phyloP scores from a whole-genome alignment of 768 basidiomycete species.

The Coprinellus aureogranulatus region DNA sequence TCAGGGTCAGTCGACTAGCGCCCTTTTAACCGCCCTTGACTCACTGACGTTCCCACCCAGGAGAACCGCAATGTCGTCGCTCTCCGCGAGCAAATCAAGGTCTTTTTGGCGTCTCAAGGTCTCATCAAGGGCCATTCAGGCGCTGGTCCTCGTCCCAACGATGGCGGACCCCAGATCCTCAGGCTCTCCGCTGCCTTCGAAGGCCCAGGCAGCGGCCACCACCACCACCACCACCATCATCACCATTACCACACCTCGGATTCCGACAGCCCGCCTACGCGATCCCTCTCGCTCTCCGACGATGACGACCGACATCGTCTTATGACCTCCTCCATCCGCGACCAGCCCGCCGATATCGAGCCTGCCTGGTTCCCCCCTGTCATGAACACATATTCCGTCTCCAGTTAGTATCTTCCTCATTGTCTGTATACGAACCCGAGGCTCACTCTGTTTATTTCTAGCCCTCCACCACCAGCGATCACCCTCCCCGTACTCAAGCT shows the following conservation, averaged over 20 bases:
- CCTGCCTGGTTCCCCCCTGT: constrained; percentile 10
- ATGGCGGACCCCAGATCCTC: constrained; percentile 52
- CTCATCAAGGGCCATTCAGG: constrained; percentile 90
- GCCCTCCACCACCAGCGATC: constrained; percentile 19
- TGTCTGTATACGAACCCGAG: not conserved
- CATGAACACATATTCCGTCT: not conserved
- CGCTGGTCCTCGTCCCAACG: constrained; percentile 55
- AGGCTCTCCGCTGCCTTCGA: constrained; percentile 35
- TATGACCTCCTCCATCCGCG: constrained; percentile 22
- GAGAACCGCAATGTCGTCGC: constrained; percentile 66
- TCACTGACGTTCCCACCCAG: constrained; percentile 34
- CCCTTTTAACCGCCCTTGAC: constrained; percentile 4
- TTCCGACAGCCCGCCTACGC: constrained; percentile 34
- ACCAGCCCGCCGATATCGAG: constrained; percentile 10
- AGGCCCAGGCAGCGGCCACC: constrained; percentile 26
- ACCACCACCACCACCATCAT: too few relatives aligned
- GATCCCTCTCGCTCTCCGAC: constrained; percentile 21
- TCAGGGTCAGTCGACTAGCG: constrained; percentile 54
- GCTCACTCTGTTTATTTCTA: constrained; percentile 13
- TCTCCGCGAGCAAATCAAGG: constrained; percentile 76
- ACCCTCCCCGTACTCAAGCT: constrained; percentile 19
- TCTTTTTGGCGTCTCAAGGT: constrained; percentile 74
- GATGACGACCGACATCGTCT: constrained; percentile 18
- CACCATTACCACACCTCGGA: constrained; percentile 38
- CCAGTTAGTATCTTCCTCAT: not conserved